Conservation (phyloP, 1,139 yeast species). For the Kodamaea ohmeri region DNA sequence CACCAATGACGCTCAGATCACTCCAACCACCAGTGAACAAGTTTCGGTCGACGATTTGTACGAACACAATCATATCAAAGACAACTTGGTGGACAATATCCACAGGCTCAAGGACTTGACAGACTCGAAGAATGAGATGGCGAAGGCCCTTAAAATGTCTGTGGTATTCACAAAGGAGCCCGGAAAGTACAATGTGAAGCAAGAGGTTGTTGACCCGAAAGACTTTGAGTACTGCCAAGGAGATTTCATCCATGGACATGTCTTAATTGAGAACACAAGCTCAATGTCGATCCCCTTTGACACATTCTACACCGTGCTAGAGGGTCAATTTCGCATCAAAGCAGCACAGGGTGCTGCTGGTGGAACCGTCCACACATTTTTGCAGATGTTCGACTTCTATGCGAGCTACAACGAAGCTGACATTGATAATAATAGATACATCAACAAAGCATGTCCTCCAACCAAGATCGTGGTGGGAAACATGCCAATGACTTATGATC, state of each 20-base stretch:
- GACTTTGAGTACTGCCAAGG: conserved; percentile 37
- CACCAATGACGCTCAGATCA: neutral
- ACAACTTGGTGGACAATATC: conserved; percentile 38
- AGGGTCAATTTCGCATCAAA: conserved; percentile 22
- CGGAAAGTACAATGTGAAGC: conserved; percentile 31
- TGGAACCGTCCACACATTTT: conserved; percentile 22
- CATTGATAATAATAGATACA: conserved; percentile 30
- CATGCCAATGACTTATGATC: conserved; percentile 21
- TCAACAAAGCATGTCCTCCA: conserved; percentile 25
- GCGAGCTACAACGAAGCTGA: conserved; percentile 44
- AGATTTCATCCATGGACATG: conserved; percentile 39
- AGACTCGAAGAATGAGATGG: conserved; percentile 28
- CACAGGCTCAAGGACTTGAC: conserved; percentile 35
- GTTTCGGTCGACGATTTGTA: neutral
- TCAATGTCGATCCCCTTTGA: conserved; percentile 34
- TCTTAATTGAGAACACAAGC: conserved; percentile 34
- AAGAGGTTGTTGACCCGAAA: conserved; percentile 30
- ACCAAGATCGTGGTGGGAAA: conserved; percentile 11
- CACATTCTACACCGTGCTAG: conserved; percentile 40
- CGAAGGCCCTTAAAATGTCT: conserved; percentile 28
- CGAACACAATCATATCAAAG: conserved; percentile 14
- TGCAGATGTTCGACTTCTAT: conserved; percentile 42
- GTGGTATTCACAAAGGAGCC: conserved; percentile 31
- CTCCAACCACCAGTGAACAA: neutral
- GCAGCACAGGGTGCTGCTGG: conserved; percentile 20